These are phyloP conservation scores for Kodamaea anthophila DNA, from an alignment of 1,139 yeast species.

Conservation along the genomic window DNA sequence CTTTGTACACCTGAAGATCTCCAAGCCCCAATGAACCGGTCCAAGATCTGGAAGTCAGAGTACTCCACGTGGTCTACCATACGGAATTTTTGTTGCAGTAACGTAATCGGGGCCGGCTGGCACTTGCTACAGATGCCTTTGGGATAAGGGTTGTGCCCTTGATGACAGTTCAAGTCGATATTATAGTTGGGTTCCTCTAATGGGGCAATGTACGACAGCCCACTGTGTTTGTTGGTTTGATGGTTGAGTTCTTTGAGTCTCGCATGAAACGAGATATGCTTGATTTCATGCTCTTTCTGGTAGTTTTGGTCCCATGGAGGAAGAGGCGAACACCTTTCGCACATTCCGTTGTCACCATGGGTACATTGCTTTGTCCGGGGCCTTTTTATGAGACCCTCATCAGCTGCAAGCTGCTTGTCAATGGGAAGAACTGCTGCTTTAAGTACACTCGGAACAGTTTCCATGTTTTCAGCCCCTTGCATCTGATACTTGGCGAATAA, in stretches of 20 bases:
- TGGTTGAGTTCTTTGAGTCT: slow-evolving; percentile 70
- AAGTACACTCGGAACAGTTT: slow-evolving; percentile 1
- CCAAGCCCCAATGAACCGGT: slow-evolving; percentile 87
- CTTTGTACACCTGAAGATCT: slow-evolving; percentile 83
- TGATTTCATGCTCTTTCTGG: slow-evolving; percentile 68
- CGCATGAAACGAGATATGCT: slow-evolving; percentile 86
- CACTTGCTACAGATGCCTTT: slow-evolving; percentile 94
- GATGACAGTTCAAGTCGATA: slow-evolving; percentile 59
- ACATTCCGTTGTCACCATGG: slow-evolving; percentile 94
- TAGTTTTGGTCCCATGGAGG: slow-evolving; percentile 91
- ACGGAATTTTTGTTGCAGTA: slow-evolving; percentile 84
- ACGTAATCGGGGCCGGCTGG: slow-evolving; percentile 91
- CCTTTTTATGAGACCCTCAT: slow-evolving; percentile 70
- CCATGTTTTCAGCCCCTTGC: slow-evolving; percentile 1
- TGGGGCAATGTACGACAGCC: slow-evolving; percentile 75
- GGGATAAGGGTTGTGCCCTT: slow-evolving; percentile 93
- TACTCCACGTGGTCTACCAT: slow-evolving; percentile 98
- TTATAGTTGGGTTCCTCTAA: slow-evolving; percentile 64
- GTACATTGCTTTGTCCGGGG: slow-evolving; percentile 61
- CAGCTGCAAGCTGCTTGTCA: slow-evolving; percentile 62
- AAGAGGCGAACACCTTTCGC: slow-evolving; percentile 92
- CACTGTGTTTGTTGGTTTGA: slow-evolving; percentile 53
- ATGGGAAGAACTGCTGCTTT: slow-evolving; percentile 33
- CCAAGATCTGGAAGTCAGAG: slow-evolving; percentile 64
- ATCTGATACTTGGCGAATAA: slow-evolving; percentile 47